Evolutionary conservation across 352 stramenopile genomes (phyloP).

Genomic region (Globisporangium spiculum): DNA sequence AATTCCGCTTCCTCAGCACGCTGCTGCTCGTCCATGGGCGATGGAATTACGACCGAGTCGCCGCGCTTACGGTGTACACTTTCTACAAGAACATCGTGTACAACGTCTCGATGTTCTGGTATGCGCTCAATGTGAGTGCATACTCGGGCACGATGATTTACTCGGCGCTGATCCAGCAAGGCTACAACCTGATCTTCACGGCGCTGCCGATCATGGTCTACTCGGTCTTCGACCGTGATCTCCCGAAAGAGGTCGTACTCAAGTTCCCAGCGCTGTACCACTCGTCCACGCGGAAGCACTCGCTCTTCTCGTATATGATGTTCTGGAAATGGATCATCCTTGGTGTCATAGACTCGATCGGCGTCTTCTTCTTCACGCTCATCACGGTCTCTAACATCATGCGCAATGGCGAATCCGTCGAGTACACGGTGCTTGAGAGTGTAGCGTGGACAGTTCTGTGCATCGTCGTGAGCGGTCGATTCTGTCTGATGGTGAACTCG

Average conservation of each 20-base stretch:
- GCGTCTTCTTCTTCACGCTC: slow-evolving; percentile 65
- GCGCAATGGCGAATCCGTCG: slow-evolving; percentile 47
- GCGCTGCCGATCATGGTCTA: slow-evolving; percentile 90
- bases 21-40: slow-evolving; percentile 80
- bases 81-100: slow-evolving; percentile 94
- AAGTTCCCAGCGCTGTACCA: slow-evolving; percentile 74
- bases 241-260: slow-evolving; percentile 63
- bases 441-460: slow-evolving; percentile 77
- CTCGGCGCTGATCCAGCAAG: slow-evolving; percentile 79
- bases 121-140: slow-evolving; percentile 78
- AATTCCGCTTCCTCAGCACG: slow-evolving; percentile 78
- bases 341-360: slow-evolving; percentile 74
- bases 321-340: slow-evolving; percentile 87
- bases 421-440: slow-evolving; percentile 61
- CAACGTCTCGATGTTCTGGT: slow-evolving; percentile 90
- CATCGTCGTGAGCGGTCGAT: slow-evolving; percentile 72
- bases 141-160: slow-evolving; percentile 92
- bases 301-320: slow-evolving; percentile 73
- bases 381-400: slow-evolving; percentile 53
- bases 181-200: slow-evolving; percentile 96
- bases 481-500: slow-evolving; percentile 79
- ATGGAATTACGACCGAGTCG: slow-evolving; percentile 86
- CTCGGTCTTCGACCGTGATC: slow-evolving; percentile 78
- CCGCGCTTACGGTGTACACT: slow-evolving; percentile 88
- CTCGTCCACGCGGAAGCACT: slow-evolving; percentile 43